These are phyloP conservation scores for Peniophora sp. DNA, from an alignment of 1,284 basidiomycete species.

Conservation along the genomic window DNA sequence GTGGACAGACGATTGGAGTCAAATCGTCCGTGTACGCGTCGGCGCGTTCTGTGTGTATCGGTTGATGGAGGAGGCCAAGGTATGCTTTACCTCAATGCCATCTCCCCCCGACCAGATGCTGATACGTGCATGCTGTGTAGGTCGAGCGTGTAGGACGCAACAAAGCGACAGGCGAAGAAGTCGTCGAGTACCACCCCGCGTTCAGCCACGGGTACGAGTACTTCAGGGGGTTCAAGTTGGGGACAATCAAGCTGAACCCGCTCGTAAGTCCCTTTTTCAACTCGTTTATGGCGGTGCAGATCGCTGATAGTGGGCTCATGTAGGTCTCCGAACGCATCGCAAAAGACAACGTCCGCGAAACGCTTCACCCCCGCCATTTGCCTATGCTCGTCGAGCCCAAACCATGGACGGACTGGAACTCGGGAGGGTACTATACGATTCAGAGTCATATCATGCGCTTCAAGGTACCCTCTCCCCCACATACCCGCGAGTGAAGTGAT, in stretches of 20 bases:
- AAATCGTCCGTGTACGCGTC: conserved; percentile 67
- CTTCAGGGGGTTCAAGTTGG: conserved; percentile 84
- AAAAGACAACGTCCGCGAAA: conserved; percentile 68
- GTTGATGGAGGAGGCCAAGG: conserved; percentile 78
- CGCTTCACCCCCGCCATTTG: conserved; percentile 87
- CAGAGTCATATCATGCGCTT: conserved; percentile 40
- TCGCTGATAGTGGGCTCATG: neutral
- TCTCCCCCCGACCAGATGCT: no score
- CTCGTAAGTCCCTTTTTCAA: no score
- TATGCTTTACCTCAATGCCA: no score
- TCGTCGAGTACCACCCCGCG: conserved; percentile 83
- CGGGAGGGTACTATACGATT: conserved; percentile 83
- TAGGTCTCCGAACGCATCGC: conserved; percentile 74
- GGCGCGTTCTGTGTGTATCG: conserved; percentile 82
- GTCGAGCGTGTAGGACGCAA: conserved; percentile 44
- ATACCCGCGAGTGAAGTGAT: neutral
- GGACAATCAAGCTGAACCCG: conserved; percentile 85
- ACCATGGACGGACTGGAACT: conserved; percentile 75
- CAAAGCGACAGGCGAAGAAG: conserved; percentile 44
- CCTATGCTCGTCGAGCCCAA: conserved; percentile 94
- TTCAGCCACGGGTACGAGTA: conserved; percentile 95
- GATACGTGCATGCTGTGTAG: no score
- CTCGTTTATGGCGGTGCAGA: no score
- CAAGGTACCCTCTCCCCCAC: neutral
- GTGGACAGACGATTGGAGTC: conserved; percentile 81